phyloP scores from a whole-genome alignment of 352 stramenopile genomes.

The Aphanomyces cochlioides region DNA sequence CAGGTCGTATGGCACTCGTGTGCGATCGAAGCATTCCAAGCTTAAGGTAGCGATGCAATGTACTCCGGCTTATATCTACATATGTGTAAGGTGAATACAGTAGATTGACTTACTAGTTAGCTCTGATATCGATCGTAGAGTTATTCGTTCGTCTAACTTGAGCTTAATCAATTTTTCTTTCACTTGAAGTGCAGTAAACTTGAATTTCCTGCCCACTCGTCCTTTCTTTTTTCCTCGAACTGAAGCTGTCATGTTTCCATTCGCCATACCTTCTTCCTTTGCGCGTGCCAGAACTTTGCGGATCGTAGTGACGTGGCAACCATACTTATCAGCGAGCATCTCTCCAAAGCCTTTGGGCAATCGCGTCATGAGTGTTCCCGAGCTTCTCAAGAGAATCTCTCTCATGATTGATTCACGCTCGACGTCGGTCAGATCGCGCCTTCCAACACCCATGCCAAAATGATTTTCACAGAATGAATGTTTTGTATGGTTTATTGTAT shows the following conservation, averaged over 20 bases:
- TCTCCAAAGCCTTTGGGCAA: slow-evolving; percentile 1
- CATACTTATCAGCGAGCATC: neutral
- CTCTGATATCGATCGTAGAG: slow-evolving; percentile 7
- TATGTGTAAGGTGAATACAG: neutral
- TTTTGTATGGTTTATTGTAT: no score
- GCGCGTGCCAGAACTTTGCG: neutral
- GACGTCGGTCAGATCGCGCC: no score
- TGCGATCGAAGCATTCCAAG: neutral
- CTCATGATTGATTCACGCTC: no score
- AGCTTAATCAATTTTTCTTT: neutral
- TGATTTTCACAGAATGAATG: no score
- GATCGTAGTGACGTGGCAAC: neutral
- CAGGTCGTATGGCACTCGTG: neutral
- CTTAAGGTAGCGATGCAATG: slow-evolving; percentile 10
- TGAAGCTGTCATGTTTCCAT: neutral
- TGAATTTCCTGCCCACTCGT: neutral
- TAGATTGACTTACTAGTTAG: neutral
- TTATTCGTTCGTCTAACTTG: neutral
- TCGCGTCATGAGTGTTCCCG: neutral
- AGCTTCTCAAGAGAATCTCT: neutral
- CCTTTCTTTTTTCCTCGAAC: neutral
- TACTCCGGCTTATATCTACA: neutral
- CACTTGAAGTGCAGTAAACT: neutral
- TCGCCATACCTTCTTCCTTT: neutral
- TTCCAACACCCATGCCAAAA: no score